Evolutionary conservation across 108 stramenopile species (phyloP), one percentile per base, ranked within the genome.

Genomic region (Stephanodiscus triporus): DNA sequence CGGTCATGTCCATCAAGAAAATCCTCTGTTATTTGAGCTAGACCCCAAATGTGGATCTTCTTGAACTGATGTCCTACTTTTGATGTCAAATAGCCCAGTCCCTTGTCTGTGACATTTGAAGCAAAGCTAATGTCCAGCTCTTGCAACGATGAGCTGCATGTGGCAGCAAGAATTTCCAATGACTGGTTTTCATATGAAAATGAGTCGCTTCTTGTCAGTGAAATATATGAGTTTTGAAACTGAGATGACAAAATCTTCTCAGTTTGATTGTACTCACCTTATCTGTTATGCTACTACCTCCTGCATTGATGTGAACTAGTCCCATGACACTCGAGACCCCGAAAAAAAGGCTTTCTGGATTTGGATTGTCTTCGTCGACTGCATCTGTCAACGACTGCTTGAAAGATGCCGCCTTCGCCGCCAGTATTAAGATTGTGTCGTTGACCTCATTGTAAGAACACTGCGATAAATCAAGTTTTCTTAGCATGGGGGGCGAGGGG

Each of bases 1-100:
- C 93, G 80, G 56, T 73, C 69, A 73, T 94, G 93, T 11, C 93
- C 93, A 69, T 94, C 91, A 22, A 90, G 82, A 47, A 94, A 94
- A 14, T 87, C 87, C 14, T 90, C 91, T 9, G 84, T 83, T 11
- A 94, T 60, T 68, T 94, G 93, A 6, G 93, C 93, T 40, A 83
- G 77, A 26, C 93, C 93, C 93, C 93, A 94, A 5, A 90, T 78
- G 20, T 88, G 79, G 9, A 94, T 49, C 55, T 83, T 86, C 29
- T 70, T 55, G 29, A 94, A 67, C 64, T 94, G 93, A 26, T 19
- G 56, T 9, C 83, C 88, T 34, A 60, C 47, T 62, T 87, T 85
- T 11, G 79, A 80, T 8, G 91, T 91, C 16, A 94, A 54, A 66
- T 94, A 94, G 6, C 93, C 93, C 26, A 94, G 68, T 23, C 93